Conservation (phyloP, 2,329 filamentous ascomycete species). For the Stemphylium vesicarium region DNA sequence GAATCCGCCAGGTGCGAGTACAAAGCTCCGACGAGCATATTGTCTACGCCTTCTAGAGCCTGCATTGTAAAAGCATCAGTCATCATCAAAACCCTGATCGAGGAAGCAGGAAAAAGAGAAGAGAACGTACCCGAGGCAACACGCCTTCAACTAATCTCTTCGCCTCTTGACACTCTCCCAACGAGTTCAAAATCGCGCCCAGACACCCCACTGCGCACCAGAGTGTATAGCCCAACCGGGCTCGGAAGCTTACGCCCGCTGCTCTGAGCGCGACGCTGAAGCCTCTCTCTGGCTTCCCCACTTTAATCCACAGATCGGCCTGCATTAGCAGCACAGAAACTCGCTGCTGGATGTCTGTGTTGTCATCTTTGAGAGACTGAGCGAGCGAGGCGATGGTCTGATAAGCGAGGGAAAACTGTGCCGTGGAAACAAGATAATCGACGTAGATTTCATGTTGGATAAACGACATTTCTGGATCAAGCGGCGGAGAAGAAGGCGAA, state of each 20-base stretch:
- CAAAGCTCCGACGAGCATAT: conserved; percentile 66
- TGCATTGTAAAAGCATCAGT: conserved; percentile 16
- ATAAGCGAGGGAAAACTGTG: conserved; percentile 61
- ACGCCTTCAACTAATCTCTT: conserved; percentile 69
- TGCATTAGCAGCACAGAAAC: conserved; percentile 77
- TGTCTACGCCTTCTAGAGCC: conserved; percentile 71
- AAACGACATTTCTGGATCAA: conserved; percentile 65
- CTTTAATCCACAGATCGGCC: conserved; percentile 70
- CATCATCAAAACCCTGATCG: not conserved
- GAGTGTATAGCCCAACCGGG: conserved; percentile 70
- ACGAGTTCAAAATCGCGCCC: conserved; percentile 69
- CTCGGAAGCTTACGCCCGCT: conserved; percentile 73
- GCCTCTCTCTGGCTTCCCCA: conserved; percentile 72
- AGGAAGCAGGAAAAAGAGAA: not conserved
- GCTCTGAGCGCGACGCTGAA: conserved; percentile 80
- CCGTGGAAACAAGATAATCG: conserved; percentile 62
- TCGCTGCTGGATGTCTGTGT: conserved; percentile 70
- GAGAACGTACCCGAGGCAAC: conserved; percentile 68
- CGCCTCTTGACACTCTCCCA: conserved; percentile 74
- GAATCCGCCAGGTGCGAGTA: conserved; percentile 78
- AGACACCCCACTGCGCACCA: conserved; percentile 75
- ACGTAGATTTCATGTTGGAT: conserved; percentile 66
- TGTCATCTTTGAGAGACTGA: conserved; percentile 58
- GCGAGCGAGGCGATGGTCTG: conserved; percentile 61
- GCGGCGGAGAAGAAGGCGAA: conserved; percentile 47